Percentiles rank a stretch among this genome's conserved stretches.
phyloP scores from a whole-genome alignment of 1,284 basidiomycete genomes.

The Takashimella tepidaria region DNA sequence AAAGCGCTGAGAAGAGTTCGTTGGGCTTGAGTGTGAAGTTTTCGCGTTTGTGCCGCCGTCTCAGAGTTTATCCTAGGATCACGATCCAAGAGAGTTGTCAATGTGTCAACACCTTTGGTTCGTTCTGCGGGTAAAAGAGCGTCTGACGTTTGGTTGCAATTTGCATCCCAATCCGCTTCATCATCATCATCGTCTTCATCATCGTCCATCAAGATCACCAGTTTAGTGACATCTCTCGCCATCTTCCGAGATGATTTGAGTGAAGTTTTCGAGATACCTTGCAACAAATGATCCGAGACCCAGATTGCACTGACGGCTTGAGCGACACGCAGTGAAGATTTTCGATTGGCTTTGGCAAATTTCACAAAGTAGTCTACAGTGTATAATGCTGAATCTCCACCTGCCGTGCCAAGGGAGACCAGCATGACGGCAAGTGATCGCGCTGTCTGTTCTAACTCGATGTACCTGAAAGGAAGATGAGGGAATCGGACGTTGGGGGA shows the following conservation, averaged over 20 bases:
- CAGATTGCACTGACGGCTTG: constrained; percentile 70
- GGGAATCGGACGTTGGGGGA: constrained; percentile 25
- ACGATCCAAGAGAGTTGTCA: constrained; percentile 45
- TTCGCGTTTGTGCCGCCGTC: constrained; percentile 26
- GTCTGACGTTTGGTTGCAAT: constrained; percentile 45
- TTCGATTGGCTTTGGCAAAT: constrained; percentile 50
- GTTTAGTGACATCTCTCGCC: constrained; percentile 58
- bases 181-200: constrained; percentile 60
- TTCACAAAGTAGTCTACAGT: constrained; percentile 75
- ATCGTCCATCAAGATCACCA: constrained; percentile 68
- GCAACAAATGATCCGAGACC: constrained; percentile 68
- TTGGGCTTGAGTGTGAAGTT: constrained; percentile 52
- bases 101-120: constrained; percentile 53
- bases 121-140: constrained; percentile 53
- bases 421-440: constrained; percentile 64
- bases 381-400: constrained; percentile 64
- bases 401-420: constrained; percentile 59
- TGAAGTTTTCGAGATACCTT: constrained; percentile 56
- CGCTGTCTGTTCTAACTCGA: constrained; percentile 57
- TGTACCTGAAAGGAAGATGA: constrained; percentile 56
- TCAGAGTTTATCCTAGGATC: constrained; percentile 24
- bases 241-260: constrained; percentile 60
- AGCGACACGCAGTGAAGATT: constrained; percentile 34
- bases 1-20: constrained; percentile 52
- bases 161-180: constrained; percentile 54